Conservation (phyloP, 306 rosid genomes). For the Carpinus viminea region DNA sequence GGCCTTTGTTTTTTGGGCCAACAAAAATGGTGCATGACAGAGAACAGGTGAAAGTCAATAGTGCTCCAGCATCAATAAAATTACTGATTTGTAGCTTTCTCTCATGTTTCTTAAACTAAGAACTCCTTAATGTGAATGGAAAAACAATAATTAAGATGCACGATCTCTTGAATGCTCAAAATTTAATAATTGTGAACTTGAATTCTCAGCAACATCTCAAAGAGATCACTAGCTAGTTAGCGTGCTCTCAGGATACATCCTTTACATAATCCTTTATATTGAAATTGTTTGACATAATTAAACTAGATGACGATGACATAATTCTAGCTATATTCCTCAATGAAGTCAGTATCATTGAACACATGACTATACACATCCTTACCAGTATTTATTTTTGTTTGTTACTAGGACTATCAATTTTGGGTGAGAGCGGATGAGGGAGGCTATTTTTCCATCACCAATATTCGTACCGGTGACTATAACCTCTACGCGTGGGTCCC, state of each 20-base stretch:
- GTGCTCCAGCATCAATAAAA: background rate
- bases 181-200: background rate
- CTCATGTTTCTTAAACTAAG: background rate
- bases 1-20: background rate
- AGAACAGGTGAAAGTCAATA: background rate
- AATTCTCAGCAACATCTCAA: background rate
- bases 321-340: background rate
- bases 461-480: conserved; percentile 55
- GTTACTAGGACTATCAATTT: conserved; percentile 73
- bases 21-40: background rate
- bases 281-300: background rate
- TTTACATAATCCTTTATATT: background rate
- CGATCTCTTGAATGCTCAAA: background rate
- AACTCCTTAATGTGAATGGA: background rate
- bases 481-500: conserved; percentile 78
- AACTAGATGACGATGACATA: background rate
- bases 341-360: background rate
- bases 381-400: background rate
- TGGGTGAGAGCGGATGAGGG: conserved; percentile 70
- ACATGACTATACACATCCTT: background rate
- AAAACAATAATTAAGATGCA: background rate
- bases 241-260: background rate
- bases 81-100: background rate
- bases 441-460: conserved; percentile 63
- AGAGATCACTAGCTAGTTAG: background rate